Conservation (phyloP, 1,284 basidiomycete species). For the Xerocomus nothofagi region DNA sequence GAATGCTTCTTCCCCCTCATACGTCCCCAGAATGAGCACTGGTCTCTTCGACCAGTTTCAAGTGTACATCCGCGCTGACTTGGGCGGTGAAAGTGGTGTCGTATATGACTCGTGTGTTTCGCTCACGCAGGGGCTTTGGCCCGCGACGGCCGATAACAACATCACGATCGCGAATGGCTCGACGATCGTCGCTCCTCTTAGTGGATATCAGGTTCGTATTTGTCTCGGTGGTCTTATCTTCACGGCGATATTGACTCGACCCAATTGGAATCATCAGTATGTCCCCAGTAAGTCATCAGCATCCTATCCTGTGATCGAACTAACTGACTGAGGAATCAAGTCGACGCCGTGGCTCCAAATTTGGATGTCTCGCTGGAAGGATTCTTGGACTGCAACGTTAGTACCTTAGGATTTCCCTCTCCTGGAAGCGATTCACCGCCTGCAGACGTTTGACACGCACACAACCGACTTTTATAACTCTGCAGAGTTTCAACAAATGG, state of each 20-base stretch:
- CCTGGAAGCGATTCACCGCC: not conserved
- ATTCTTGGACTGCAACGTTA: conserved; percentile 61
- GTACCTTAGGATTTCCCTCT: conserved; percentile 16
- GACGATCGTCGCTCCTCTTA: conserved; percentile 63
- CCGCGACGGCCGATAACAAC: conserved; percentile 50
- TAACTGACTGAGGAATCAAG: conserved; percentile 40
- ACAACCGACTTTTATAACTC: conserved; percentile 56
- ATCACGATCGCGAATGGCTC: conserved; percentile 72
- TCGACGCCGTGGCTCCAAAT: conserved; percentile 64
- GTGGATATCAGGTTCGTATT: conserved; percentile 64
- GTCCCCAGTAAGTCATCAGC: conserved; percentile 55
- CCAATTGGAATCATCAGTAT: conserved; percentile 39
- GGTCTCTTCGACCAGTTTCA: conserved; percentile 43
- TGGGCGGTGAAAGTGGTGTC: conserved; percentile 73
- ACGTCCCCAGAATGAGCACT: conserved; percentile 58
- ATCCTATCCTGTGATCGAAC: conserved; percentile 29
- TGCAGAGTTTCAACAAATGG: conserved; percentile 51
- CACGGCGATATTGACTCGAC: not conserved
- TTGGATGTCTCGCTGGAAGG: conserved; percentile 64
- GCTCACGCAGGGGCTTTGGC: conserved; percentile 73
- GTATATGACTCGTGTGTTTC: conserved; percentile 71
- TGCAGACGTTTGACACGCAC: conserved; percentile 52
- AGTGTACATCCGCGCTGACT: conserved; percentile 64
- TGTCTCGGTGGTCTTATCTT: not conserved
- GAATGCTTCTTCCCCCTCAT: conserved; percentile 51